These are phyloP conservation scores for Zelopaecilomyces penicillatus DNA, from an alignment of 2,329 filamentous ascomycete genomes.

Conservation along the genomic window DNA sequence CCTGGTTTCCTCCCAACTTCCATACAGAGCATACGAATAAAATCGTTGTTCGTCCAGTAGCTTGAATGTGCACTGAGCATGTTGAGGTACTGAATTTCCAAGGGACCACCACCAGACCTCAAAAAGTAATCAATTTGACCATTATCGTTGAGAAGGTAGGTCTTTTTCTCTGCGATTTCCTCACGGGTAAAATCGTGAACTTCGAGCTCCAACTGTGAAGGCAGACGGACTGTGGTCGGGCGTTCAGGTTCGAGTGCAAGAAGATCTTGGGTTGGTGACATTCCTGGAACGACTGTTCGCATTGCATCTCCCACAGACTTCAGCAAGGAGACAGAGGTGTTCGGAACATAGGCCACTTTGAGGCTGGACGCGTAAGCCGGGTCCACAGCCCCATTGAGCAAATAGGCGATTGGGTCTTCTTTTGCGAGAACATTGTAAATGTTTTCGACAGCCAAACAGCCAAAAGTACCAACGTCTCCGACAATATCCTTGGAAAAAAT, in stretches of 20 bases:
- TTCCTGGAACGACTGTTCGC: conserved; percentile 51
- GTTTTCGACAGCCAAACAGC: conserved; percentile 89
- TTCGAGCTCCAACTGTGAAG: conserved; percentile 76
- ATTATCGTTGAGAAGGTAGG: conserved; percentile 86
- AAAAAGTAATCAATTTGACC: conserved; percentile 91
- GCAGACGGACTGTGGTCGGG: conserved; percentile 38
- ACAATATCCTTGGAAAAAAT: conserved; percentile 50
- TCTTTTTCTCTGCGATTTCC: conserved; percentile 83
- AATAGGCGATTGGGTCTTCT: conserved; percentile 74
- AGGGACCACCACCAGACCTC: conserved; percentile 70
- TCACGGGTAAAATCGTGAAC: conserved; percentile 91
- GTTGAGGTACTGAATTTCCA: conserved; percentile 94
- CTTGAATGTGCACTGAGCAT: conserved; percentile 94
- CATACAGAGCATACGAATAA: conserved; percentile 81
- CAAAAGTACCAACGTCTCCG: conserved; percentile 73
- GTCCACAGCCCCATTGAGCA: conserved; percentile 86
- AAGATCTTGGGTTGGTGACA: conserved; percentile 23
- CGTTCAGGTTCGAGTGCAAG: conserved; percentile 25
- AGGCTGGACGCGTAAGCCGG: conserved; percentile 67
- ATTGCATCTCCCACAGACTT: conserved; percentile 56
- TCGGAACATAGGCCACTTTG: conserved; percentile 71
- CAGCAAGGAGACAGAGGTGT: conserved; percentile 56
- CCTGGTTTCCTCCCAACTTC: conserved; percentile 75
- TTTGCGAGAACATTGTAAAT: conserved; percentile 82
- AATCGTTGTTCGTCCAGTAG: conserved; percentile 84